Evolutionary conservation across 345 rosid species (phyloP).

Genomic region (Ailanthus altissimus): DNA sequence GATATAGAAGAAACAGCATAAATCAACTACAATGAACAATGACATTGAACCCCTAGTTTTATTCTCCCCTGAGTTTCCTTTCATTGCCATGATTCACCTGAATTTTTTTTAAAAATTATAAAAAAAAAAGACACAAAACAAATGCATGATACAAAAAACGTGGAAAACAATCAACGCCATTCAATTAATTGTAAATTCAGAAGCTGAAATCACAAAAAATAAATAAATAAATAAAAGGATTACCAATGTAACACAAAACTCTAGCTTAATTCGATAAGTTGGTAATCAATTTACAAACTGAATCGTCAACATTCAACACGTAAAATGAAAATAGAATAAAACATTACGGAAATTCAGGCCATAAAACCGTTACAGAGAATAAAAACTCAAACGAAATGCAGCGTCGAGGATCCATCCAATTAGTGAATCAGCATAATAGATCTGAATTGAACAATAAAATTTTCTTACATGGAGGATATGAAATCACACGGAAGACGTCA

Average conservation of each 20-base stretch:
- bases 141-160: neutral
- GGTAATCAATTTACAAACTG: neutral
- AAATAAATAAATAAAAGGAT: neutral
- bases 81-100: slow-evolving; percentile 38
- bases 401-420: neutral
- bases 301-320: neutral
- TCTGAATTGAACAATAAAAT: neutral
- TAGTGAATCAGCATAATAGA: neutral
- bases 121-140: neutral
- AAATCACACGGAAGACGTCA: neutral
- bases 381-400: neutral
- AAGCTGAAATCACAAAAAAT: neutral
- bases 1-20: slow-evolving; percentile 62
- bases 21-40: slow-evolving; percentile 47
- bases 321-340: neutral
- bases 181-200: neutral
- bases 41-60: slow-evolving; percentile 46
- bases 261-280: neutral
- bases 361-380: neutral
- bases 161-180: neutral
- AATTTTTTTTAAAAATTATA: neutral
- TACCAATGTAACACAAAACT: neutral
- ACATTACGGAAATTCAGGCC: neutral
- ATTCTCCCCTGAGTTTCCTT: slow-evolving; percentile 34
- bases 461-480: neutral